These are phyloP conservation scores for Fusarium coicis DNA, from an alignment of 2,329 filamentous ascomycete species.

Conservation along the genomic window DNA sequence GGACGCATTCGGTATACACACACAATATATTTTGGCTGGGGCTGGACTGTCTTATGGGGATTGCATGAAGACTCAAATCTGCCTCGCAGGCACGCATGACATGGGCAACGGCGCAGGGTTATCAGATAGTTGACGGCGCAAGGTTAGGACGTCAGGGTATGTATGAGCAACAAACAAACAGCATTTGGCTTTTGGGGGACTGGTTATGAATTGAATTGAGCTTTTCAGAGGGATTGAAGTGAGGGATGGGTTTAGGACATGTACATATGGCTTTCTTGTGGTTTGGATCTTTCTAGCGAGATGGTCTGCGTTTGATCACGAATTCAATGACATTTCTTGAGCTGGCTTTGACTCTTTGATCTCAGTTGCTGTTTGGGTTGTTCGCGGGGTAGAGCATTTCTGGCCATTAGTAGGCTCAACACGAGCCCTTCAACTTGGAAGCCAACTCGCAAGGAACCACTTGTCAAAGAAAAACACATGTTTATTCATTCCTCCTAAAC, in stretches of 20 bases:
- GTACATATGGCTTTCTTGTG: slow-evolving; percentile 26
- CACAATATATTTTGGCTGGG: slow-evolving; percentile 24
- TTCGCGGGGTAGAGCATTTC: background rate
- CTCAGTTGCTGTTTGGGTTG: background rate
- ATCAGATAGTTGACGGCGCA: slow-evolving; percentile 24
- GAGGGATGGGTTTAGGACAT: background rate
- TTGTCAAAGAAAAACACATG: slow-evolving; percentile 15
- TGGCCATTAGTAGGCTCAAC: background rate
- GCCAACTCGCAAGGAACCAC: background rate
- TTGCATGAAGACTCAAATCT: slow-evolving; percentile 35
- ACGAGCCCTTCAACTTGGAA: background rate
- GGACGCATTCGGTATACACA: slow-evolving; percentile 16
- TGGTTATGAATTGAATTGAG: slow-evolving; percentile 5
- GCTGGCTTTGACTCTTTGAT: too few relatives aligned
- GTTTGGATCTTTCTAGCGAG: background rate
- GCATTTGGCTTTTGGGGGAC: slow-evolving; percentile 9
- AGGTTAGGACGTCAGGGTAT: slow-evolving; percentile 6
- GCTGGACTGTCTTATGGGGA: slow-evolving; percentile 4
- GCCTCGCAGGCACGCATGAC: slow-evolving; percentile 34
- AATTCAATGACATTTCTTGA: slow-evolving; percentile 31
- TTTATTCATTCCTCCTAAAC: background rate
- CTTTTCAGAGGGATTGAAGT: background rate
- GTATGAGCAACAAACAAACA: slow-evolving; percentile 10
- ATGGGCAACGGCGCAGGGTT: slow-evolving; percentile 29
- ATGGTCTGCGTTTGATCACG: slow-evolving; percentile 14